A percentile compares a stretch with the other conserved stretches of the same genome.
These are phyloP conservation scores for Neopestalotiopsis clavispora DNA, from an alignment of 2,329 filamentous ascomycete genomes.

Conservation along the genomic window DNA sequence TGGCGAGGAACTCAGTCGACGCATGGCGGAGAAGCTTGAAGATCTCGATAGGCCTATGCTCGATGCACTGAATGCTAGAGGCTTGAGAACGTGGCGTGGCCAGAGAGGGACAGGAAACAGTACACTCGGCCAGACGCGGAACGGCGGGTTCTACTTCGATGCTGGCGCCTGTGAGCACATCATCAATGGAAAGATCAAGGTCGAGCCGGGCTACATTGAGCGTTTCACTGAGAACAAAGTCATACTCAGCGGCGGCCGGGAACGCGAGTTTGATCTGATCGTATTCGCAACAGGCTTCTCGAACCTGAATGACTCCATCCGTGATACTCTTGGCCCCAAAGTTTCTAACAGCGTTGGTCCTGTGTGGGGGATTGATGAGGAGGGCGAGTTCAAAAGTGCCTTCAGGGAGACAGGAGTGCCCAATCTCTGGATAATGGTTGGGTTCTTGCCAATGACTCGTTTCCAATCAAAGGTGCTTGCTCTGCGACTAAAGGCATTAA, in stretches of 20 bases:
- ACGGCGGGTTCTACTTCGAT: constrained; percentile 66
- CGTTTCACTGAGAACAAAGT: constrained; percentile 36
- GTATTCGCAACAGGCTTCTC: constrained; percentile 63
- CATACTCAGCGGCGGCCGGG: constrained; percentile 51
- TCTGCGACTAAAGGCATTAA: constrained; percentile 35
- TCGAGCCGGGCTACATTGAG: constrained; percentile 46
- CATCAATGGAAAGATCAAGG: constrained; percentile 59
- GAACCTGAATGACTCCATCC: constrained; percentile 69
- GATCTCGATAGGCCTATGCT: constrained; percentile 43
- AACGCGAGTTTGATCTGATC: constrained; percentile 59
- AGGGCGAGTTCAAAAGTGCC: constrained; percentile 52
- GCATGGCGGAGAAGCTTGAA: constrained; percentile 42
- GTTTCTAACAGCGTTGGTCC: constrained; percentile 62
- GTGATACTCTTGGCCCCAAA: constrained; percentile 64
- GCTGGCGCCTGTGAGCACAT: constrained; percentile 59
- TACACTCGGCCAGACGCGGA: constrained; percentile 64
- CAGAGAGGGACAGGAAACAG: constrained; percentile 59
- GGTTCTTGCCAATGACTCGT: constrained; percentile 38
- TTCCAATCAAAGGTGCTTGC: constrained; percentile 41
- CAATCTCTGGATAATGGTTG: constrained; percentile 43
- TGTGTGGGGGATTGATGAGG: constrained; percentile 65
- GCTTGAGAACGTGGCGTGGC: constrained; percentile 63
- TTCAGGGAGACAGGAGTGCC: constrained; percentile 39
- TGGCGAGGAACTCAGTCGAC: constrained; percentile 62
- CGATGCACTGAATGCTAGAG: constrained; percentile 55